Evolutionary conservation across 1,284 basidiomycete species (phyloP).

Genomic region (Trichosporon sp.): DNA sequence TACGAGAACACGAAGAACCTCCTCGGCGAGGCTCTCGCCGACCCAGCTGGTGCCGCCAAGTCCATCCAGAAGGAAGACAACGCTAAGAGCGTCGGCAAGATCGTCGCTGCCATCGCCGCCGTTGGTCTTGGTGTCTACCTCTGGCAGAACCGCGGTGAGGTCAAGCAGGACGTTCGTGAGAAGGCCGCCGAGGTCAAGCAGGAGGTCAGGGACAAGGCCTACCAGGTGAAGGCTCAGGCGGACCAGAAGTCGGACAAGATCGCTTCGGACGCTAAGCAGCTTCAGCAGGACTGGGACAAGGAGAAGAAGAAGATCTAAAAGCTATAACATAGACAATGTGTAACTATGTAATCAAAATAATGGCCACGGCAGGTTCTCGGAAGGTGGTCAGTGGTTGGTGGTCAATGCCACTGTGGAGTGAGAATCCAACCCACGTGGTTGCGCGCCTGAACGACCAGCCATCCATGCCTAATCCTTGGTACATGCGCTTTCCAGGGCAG

Average conservation of each 20-base stretch:
- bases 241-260: conserved; percentile 7
- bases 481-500: conserved; percentile 14
- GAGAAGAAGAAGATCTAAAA: conserved; percentile 3
- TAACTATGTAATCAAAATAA: conserved; percentile 1
- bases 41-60: conserved; percentile 4
- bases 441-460: background rate
- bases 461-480: background rate
- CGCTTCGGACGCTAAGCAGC: background rate
- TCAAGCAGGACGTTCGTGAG: conserved; percentile 14
- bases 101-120: conserved; percentile 3
- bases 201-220: background rate
- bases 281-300: background rate
- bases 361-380: background rate
- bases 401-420: background rate
- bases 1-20: conserved; percentile 19
- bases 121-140: conserved; percentile 12
- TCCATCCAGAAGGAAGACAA: conserved; percentile 13
- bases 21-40: conserved; percentile 6
- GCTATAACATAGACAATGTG: background rate
- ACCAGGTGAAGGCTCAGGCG: background rate
- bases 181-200: conserved; percentile 10
- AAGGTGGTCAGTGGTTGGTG: background rate
- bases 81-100: conserved; percentile 18
- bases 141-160: conserved; percentile 10
- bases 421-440: background rate